Percentiles rank a stretch among this genome's conserved stretches.
phyloP scores from a whole-genome alignment of 1,284 basidiomycete genomes.

The Moesziomyces sp. region DNA sequence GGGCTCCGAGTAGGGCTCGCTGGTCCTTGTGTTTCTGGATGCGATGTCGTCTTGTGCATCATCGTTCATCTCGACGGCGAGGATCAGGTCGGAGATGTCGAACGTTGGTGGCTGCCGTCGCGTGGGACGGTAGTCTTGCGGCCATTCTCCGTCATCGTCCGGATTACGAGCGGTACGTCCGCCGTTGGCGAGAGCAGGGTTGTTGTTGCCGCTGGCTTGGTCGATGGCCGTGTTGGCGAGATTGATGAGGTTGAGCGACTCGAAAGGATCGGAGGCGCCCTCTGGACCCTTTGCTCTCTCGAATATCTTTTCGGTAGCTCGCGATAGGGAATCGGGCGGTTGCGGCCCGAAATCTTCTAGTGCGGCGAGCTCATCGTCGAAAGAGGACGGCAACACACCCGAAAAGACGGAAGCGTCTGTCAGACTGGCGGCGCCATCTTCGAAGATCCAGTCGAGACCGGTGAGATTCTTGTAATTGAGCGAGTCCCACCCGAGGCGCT shows the following conservation, averaged over 20 bases:
- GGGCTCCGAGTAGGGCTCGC: neutral
- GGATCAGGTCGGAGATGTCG: constrained; percentile 8
- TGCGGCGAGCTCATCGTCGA: constrained; percentile 4
- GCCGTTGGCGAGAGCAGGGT: neutral
- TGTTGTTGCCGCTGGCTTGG: constrained; percentile 9
- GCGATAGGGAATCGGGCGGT: constrained; percentile 11
- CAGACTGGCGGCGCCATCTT: constrained; percentile 13
- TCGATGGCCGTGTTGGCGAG: constrained; percentile 15
- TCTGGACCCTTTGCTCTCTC: constrained; percentile 6
- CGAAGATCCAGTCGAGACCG: constrained; percentile 26
- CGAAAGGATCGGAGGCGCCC: constrained; percentile 10
- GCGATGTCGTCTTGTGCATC: neutral
- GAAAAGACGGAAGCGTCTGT: constrained; percentile 17
- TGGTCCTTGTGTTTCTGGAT: neutral
- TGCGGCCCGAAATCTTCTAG: constrained; percentile 4
- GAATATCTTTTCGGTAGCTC: constrained; percentile 8
- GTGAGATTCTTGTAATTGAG: constrained; percentile 17
- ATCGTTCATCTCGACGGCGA: constrained; percentile 6
- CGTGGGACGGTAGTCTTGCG: constrained; percentile 15
- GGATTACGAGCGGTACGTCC: neutral
- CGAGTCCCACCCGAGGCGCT: constrained; percentile 5
- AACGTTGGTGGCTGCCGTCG: constrained; percentile 18
- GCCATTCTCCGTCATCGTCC: constrained; percentile 15
- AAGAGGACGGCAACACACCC: neutral
- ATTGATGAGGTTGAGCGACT: constrained; percentile 21